These are phyloP conservation scores for Clonostachys sp. DNA, from an alignment of 2,329 filamentous ascomycete genomes.

Conservation along the genomic window DNA sequence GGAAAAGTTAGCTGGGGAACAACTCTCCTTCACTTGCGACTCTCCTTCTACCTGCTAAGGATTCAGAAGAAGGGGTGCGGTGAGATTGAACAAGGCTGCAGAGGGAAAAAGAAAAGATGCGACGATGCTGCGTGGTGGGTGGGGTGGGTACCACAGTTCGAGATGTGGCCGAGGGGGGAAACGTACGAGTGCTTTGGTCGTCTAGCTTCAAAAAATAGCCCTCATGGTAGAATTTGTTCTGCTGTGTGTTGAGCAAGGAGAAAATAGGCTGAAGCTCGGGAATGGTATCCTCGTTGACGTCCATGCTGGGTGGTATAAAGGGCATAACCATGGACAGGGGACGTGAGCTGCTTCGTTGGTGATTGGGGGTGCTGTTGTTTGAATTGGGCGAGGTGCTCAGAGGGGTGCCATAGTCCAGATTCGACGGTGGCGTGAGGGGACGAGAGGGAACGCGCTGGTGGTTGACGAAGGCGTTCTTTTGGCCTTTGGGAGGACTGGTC, in stretches of 20 bases:
- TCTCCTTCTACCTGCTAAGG: background rate
- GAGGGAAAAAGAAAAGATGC: too few relatives aligned
- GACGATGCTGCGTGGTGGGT: too few relatives aligned
- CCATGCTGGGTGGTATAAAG: constrained; percentile 82
- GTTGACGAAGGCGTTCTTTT: constrained; percentile 9
- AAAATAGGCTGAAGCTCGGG: constrained; percentile 95
- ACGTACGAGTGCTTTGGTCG: constrained; percentile 84
- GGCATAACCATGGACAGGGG: constrained; percentile 83
- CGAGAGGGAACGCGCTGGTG: constrained; percentile 10
- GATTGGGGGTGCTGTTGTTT: constrained; percentile 24
- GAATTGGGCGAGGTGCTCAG: constrained; percentile 32
- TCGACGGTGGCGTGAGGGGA: constrained; percentile 30
- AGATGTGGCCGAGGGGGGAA: constrained; percentile 2
- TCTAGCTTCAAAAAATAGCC: constrained; percentile 97
- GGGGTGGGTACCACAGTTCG: background rate
- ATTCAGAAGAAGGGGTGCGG: constrained; percentile 5
- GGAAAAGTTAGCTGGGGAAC: background rate
- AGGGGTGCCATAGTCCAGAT: constrained; percentile 34
- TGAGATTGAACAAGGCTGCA: too few relatives aligned
- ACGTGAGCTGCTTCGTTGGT: constrained; percentile 52
- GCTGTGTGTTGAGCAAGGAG: constrained; percentile 87
- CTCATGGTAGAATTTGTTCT: constrained; percentile 95
- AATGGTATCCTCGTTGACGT: constrained; percentile 77
- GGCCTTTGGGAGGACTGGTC: constrained; percentile 11
- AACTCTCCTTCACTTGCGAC: background rate